These are phyloP conservation scores for Exophiala bonariae DNA, from an alignment of 2,329 filamentous ascomycete species.

Conservation along the genomic window DNA sequence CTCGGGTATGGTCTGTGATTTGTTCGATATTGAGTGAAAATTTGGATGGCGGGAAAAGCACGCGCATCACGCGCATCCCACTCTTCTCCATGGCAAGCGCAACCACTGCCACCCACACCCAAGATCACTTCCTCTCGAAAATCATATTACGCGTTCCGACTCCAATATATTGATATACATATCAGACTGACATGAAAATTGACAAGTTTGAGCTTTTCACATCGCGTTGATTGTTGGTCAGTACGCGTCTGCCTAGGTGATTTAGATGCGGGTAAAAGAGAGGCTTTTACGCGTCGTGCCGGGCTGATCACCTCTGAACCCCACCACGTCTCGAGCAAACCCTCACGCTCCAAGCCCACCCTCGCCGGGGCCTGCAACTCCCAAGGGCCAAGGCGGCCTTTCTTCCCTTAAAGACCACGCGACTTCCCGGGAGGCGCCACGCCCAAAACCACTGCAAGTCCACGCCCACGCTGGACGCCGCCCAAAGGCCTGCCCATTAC, in stretches of 20 bases:
- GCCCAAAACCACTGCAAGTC: not conserved
- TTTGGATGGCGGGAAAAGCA: not conserved
- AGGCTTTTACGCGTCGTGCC: not conserved
- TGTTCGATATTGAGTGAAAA: constrained; percentile 1
- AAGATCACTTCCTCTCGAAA: not conserved
- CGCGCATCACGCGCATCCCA: not conserved
- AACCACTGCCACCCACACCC: not conserved
- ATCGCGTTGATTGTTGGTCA: too few relatives aligned
- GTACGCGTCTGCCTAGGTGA: not conserved
- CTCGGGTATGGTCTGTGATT: not conserved
- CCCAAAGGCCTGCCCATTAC: not conserved
- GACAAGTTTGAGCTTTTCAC: too few relatives aligned
- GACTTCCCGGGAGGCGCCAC: not conserved
- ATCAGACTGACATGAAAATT: too few relatives aligned
- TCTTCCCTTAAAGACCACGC: not conserved
- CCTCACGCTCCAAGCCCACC: too few relatives aligned
- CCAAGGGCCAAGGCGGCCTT: not conserved
- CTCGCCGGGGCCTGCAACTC: not conserved
- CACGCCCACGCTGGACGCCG: not conserved
- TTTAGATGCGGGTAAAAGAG: too few relatives aligned
- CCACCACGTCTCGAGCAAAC: too few relatives aligned
- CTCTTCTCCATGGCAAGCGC: not conserved
- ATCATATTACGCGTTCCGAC: not conserved
- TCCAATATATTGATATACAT: too few relatives aligned
- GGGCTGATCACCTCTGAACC: not conserved